Evolutionary conservation across 768 basidiomycete genomes (phyloP).

Genomic region (Mycena indigotica): DNA sequence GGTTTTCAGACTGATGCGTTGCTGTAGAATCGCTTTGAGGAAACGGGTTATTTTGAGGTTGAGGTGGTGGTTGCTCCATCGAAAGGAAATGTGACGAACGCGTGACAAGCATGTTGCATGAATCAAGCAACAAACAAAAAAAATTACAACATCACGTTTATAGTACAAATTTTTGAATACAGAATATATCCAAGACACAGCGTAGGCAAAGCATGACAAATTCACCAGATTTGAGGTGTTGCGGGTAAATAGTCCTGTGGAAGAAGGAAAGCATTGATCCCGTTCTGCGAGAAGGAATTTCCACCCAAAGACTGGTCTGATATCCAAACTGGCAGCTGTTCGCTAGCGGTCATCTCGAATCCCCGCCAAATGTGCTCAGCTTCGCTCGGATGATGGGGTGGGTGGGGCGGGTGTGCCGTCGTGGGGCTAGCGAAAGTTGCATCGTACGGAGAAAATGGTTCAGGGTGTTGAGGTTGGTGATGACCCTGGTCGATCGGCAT

Average conservation of each 20-base stretch:
- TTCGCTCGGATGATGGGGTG: conserved; percentile 36
- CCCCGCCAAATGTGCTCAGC: conserved; percentile 77
- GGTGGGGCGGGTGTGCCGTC: conserved; percentile 27
- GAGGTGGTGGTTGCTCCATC: not conserved
- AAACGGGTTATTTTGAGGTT: conserved; percentile 13
- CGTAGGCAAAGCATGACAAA: not conserved
- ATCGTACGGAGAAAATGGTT: conserved; percentile 61
- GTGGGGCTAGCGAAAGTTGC: conserved; percentile 43
- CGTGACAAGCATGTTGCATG: too few species aligned
- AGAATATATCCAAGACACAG: conserved; percentile 5
- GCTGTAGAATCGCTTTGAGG: not conserved
- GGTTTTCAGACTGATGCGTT: not conserved
- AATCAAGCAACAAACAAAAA: too few species aligned
- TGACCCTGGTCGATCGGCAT: conserved; percentile 49
- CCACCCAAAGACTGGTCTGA: conserved; percentile 83
- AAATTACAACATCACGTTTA: not conserved
- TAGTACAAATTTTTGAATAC: conserved; percentile 4
- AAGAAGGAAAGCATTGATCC: conserved; percentile 84
- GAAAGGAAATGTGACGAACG: too few species aligned
- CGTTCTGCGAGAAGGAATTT: conserved; percentile 72
- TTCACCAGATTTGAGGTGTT: conserved; percentile 76
- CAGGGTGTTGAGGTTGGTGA: conserved; percentile 41
- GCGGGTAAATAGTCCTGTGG: conserved; percentile 74
- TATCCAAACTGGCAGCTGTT: conserved; percentile 84
- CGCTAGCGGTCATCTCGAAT: conserved; percentile 69